Conservation (phyloP, 177 flowering plant species). For the Vitis hybrid region DNA sequence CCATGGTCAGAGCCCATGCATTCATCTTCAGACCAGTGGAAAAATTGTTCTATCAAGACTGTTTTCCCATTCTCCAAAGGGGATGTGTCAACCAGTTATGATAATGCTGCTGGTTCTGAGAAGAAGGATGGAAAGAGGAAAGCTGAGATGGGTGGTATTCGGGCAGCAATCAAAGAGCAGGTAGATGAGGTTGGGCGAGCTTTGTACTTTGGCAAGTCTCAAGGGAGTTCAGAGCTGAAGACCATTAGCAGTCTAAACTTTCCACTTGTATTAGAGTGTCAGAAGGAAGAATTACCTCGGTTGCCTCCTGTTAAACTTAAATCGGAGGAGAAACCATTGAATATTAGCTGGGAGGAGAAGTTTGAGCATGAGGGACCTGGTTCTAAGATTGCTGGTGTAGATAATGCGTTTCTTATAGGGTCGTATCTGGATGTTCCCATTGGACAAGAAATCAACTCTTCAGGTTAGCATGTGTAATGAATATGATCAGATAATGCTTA, state of each 20-base stretch:
- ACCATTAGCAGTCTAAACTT: constrained; percentile 40
- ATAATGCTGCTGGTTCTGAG: constrained; percentile 19
- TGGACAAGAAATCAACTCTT: constrained; percentile 81
- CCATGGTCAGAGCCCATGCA: constrained; percentile 36
- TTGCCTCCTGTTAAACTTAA: constrained; percentile 91
- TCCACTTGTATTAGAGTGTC: constrained; percentile 42
- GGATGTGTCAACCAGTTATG: constrained; percentile 42
- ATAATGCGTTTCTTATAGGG: constrained; percentile 66
- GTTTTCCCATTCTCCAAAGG: constrained; percentile 60
- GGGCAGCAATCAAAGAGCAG: constrained; percentile 60
- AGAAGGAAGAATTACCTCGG: constrained; percentile 79
- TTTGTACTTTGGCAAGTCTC: constrained; percentile 53
- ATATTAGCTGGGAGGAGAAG: constrained; percentile 75
- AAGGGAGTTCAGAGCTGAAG: constrained; percentile 46
- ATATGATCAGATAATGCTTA: not conserved
- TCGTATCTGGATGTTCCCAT: constrained; percentile 90
- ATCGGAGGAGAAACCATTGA: constrained; percentile 69
- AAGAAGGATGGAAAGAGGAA: constrained; percentile 58
- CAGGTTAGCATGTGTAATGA: constrained; percentile 51
- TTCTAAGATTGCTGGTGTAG: constrained; percentile 41
- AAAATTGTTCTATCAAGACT: constrained; percentile 69
- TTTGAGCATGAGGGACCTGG: constrained; percentile 61
- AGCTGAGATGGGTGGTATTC: constrained; percentile 34
- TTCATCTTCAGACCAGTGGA: constrained; percentile 52
- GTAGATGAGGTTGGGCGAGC: constrained; percentile 79